Evolutionary conservation across 176 grass and related monocot genomes (phyloP), one percentile per base, ranked within the genome.

Genomic region (Zea luxurians): DNA sequence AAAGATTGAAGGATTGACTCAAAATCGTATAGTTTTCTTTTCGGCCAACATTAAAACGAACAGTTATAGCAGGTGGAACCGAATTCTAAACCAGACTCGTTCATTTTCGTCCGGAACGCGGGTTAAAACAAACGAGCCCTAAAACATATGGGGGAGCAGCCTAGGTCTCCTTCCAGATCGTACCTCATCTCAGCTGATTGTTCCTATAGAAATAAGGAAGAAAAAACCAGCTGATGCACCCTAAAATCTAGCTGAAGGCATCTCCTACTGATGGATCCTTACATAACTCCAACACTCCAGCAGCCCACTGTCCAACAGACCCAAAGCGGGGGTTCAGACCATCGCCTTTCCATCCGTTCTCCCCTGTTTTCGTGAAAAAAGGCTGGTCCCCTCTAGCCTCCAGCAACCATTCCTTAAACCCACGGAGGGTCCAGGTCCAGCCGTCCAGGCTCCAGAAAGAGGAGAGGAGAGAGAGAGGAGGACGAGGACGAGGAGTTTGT

Each of bases 361-460:
- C 53, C 36, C 15, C 35, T 40, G 27, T 73, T 73, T 54, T 37
- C 4, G 10, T 79, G 48, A 4, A 4, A 66, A 72, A 83, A 69
- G 43, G 69, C 64, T 12, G 35, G 74, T n/a, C 83, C 13, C 60
- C 36, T 50, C 10, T 27, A 27, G 27, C 9, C 44, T 6, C 1
- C 7, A 44, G 16, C 17, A 42, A 6, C 41, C 66, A 45, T 68
- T 68, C 17, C 66, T 68, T 68, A 68, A 68, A 68, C 41, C 66
- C 41, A 18, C 15, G 2, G 59, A 10, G 10, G 5, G 10, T 42
- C 41, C 41, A 40, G 3, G 27, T 27, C 27, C 27, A 27, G 27
- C 27, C 27, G 10, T 42, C 41, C 41, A 42, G 41, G 5, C 41
- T 42, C 41, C 41, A 42, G 11, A 34, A 0, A 36, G 62, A 41